Percentiles rank a stretch among this genome's conserved stretches.
These are phyloP conservation scores for Pelargonium fulgidum DNA, from an alignment of 441 rosid species.

Conservation along the genomic window DNA sequence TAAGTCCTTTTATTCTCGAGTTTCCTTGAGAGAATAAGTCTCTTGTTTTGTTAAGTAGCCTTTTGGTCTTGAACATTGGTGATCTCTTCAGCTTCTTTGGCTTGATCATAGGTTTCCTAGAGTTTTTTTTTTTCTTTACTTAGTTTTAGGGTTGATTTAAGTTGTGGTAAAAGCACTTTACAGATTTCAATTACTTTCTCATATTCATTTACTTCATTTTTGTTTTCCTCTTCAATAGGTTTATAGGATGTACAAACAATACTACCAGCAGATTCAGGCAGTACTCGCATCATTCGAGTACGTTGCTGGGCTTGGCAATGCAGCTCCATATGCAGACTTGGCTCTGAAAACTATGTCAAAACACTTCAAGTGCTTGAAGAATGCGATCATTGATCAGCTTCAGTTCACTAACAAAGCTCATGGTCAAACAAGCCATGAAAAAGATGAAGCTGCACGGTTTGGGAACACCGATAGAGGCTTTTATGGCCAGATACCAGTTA, in stretches of 20 bases:
- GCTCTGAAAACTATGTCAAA: slow-evolving; percentile 68
- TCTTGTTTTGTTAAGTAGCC: too few relatives aligned
- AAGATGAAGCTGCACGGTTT: slow-evolving; percentile 35
- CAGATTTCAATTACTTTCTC: too few relatives aligned
- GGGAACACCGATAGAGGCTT: slow-evolving; percentile 38
- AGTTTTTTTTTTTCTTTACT: too few relatives aligned
- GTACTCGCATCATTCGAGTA: slow-evolving; percentile 68
- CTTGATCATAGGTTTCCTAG: too few relatives aligned
- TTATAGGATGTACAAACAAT: slow-evolving; percentile 66
- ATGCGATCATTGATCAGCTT: slow-evolving; percentile 66
- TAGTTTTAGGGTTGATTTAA: too few relatives aligned
- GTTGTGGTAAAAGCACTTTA: too few relatives aligned
- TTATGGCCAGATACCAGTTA: slow-evolving; percentile 37
- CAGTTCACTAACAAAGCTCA: slow-evolving; percentile 38
- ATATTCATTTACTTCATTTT: too few relatives aligned
- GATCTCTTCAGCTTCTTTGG: too few relatives aligned
- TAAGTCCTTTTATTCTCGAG: too few relatives aligned
- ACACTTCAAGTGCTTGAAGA: slow-evolving; percentile 64
- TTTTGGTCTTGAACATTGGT: too few relatives aligned
- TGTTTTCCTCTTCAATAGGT: slow-evolving; percentile 45
- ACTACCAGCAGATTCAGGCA: slow-evolving; percentile 69
- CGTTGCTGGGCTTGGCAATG: slow-evolving; percentile 71
- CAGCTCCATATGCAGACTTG: slow-evolving; percentile 66
- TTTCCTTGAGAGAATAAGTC: too few relatives aligned
- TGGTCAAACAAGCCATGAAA: slow-evolving; percentile 27